Conservation (phyloP, 179 eudicot species). For the Camellia oleifera region DNA sequence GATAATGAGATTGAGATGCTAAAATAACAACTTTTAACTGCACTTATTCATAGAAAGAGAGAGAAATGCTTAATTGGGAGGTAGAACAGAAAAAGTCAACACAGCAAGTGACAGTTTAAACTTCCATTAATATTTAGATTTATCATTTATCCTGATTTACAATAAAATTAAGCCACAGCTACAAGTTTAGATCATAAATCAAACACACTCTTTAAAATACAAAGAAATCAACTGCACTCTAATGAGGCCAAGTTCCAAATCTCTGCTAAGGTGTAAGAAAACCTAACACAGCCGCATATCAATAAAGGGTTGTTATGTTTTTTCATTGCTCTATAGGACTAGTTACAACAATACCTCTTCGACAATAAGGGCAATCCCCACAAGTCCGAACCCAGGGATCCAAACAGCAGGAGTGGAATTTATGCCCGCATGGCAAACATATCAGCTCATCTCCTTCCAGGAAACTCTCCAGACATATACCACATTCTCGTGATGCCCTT, state of each 20-base stretch:
- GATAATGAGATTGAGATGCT: too few species aligned
- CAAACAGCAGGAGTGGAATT: conserved; percentile 63
- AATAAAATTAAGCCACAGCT: background rate
- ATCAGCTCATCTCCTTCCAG: conserved; percentile 55
- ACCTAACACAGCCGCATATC: background rate
- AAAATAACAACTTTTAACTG: too few species aligned
- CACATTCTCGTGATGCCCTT: conserved; percentile 46
- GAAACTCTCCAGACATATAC: conserved; percentile 77
- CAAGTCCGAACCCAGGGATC: conserved; percentile 68
- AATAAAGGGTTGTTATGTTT: background rate
- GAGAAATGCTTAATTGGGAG: too few species aligned
- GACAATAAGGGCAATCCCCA: conserved; percentile 72
- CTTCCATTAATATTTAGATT: too few species aligned
- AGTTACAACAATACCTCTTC: conserved; percentile 33
- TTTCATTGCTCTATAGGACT: background rate
- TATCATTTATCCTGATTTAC: background rate
- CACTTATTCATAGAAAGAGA: too few species aligned
- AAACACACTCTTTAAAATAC: background rate
- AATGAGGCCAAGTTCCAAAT: background rate
- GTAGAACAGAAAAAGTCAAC: too few species aligned
- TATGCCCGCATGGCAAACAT: conserved; percentile 55
- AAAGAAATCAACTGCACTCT: background rate
- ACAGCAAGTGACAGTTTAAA: too few species aligned
- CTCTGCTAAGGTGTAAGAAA: background rate
- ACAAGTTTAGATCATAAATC: background rate